These are phyloP conservation scores for Solanum medicagineum DNA, from an alignment of 257 asterid species.

Conservation along the genomic window DNA sequence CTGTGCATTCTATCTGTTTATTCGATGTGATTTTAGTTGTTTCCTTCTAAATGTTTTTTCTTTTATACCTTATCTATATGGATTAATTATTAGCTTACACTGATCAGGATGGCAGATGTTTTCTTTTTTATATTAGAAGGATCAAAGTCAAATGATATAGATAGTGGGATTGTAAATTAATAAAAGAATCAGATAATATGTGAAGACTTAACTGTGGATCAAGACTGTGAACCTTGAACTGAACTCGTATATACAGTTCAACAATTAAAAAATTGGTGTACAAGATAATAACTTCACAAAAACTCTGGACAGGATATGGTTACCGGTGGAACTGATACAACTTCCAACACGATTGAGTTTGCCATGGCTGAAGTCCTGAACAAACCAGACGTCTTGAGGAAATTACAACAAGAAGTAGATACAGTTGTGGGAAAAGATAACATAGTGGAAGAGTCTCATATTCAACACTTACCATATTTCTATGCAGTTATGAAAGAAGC, in stretches of 20 bases:
- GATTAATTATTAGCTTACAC: not conserved
- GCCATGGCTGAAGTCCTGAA: conserved; percentile 61
- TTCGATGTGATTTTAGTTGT: not conserved
- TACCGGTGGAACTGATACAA: conserved; percentile 62
- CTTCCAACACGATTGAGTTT: conserved; percentile 49
- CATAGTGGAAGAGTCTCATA: conserved; percentile 43
- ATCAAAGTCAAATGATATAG: too few relatives aligned
- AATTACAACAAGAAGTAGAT: conserved; percentile 42
- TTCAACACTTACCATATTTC: conserved; percentile 34
- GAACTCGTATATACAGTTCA: not conserved
- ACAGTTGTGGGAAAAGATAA: conserved; percentile 28
- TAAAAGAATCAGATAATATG: not conserved
- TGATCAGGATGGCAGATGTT: too few relatives aligned
- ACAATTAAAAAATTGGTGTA: not conserved
- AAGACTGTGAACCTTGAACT: not conserved
- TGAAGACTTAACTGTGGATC: not conserved
- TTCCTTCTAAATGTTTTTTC: not conserved
- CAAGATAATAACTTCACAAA: not conserved
- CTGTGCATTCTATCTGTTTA: not conserved
- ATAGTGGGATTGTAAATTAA: too few relatives aligned
- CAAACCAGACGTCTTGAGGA: conserved; percentile 29
- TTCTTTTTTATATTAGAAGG: too few relatives aligned
- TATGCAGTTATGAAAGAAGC: conserved; percentile 44
- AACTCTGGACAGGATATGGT: conserved; percentile 42
- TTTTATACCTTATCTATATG: not conserved